Percentiles rank a stretch among this genome's conserved stretches.
phyloP scores from a whole-genome alignment of 1,139 yeast species.

The Saccharomyces pastorianus region DNA sequence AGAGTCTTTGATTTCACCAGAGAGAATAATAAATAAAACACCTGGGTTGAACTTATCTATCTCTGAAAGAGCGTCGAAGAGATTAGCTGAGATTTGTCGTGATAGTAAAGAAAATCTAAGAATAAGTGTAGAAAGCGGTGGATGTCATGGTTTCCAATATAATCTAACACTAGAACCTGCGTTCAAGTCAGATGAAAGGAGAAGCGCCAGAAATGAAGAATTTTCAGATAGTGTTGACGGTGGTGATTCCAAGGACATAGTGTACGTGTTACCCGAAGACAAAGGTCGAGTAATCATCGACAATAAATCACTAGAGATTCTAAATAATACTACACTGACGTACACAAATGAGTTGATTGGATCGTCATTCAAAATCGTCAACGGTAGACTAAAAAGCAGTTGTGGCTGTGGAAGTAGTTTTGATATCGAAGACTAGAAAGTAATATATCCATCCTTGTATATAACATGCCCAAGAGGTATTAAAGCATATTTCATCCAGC shows the following conservation, averaged over 20 bases:
- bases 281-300: slow-evolving; percentile 55
- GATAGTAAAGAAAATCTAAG: slow-evolving; percentile 53
- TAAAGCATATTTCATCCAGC: background rate
- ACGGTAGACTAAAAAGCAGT: slow-evolving; percentile 79
- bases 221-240: slow-evolving; percentile 60
- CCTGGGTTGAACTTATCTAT: slow-evolving; percentile 32
- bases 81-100: slow-evolving; percentile 48
- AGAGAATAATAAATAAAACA: slow-evolving; percentile 17
- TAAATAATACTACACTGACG: slow-evolving; percentile 81
- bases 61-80: slow-evolving; percentile 41
- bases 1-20: slow-evolving; percentile 18
- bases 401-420: slow-evolving; percentile 98
- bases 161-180: slow-evolving; percentile 53
- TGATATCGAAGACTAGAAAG: slow-evolving; percentile 42
- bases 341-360: slow-evolving; percentile 92
- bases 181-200: slow-evolving; percentile 21
- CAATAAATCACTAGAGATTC: slow-evolving; percentile 67
- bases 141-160: slow-evolving; percentile 97
- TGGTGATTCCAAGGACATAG: slow-evolving; percentile 35
- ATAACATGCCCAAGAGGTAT: background rate
- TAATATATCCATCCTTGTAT: background rate
- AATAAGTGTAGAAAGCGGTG: slow-evolving; percentile 90
- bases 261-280: slow-evolving; percentile 19
- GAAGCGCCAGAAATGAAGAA: slow-evolving; percentile 34
- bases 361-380: slow-evolving; percentile 82